Base-by-base conservation (phyloP, 2,329 filamentous ascomycete species). In the Pseudohalonectria lignicola region DNA sequence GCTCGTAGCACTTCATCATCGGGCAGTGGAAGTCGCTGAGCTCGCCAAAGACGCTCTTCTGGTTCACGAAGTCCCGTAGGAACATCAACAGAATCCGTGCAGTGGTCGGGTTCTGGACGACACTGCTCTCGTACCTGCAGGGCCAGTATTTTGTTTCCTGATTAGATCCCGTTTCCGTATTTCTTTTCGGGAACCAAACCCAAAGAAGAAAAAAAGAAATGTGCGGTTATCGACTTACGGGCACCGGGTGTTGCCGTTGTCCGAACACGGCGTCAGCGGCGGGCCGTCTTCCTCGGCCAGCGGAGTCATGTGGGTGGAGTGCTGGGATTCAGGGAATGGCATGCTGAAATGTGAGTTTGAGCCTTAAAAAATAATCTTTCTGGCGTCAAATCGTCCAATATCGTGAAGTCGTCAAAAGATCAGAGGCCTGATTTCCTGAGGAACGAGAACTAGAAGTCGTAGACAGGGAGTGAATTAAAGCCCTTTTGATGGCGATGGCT, bases 11-110 rank as follows among this genome's bases (percentile, higher is more conserved):
- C 28, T 44, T 49, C 15, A 45, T 44, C 49, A 55, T 53, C 8
- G 52, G 52, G 30, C 52, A 55, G 35, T n/a, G 39, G 35, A 50
- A 53, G 25, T 49, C 43, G 12, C 41, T 36, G 12, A 16, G 37
- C 31, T 47, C 47, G 4, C 39, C 34, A 13, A 42, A 47, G 9
- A 46, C 28, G 11, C 42, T 44, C 13, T 42, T 39, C 31, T 47
- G 46, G 18, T 53, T 49, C 32, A 53, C 46, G 11, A 53, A 48
- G 12, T 52, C 47, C 9, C 49, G 50, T 19, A 55, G 42, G 34
- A 55, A 53, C 45, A 53, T 45, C 30, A 54, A 43, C 5, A 50
- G 43, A 34, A 55, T 48, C 18, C 51, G 52, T 15, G 52, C 49
- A 19, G 46, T 45, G 3, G 48, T 52, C 31, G 49, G 47, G 39